Evolutionary conservation across 805 yeast genomes (phyloP), one percentile per base, ranked within the genome.

Genomic region (Nakazawaea pomicola): DNA sequence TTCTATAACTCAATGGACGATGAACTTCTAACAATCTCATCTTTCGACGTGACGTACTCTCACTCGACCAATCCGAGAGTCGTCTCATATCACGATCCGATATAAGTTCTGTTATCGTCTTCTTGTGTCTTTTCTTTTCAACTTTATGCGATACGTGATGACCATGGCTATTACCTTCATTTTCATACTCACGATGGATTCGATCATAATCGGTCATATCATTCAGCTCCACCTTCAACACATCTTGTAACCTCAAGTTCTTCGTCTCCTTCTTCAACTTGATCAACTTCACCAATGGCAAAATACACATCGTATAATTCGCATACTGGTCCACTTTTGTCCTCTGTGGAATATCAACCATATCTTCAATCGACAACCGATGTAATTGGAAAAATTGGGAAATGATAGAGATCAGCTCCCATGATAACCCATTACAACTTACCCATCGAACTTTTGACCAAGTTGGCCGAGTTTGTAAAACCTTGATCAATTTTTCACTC

Each of bases 311-410:
- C n/a, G 72, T 46, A 47, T 72, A 79, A 24, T 57, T 59, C 3
- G 70, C 65, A 46, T 73, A 78, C n/a, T 68, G 57, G 47, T 78
- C 83, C 32, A 68, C 64, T 48, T 78, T 78, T 0, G 83, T 75
- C 20, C 83, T 58, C 44, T 75, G 80, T 4, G 83, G 82, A 20
- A 76, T 66, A 54, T 78, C 83, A 33, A 78, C 70, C 77, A 78
- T 69, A 51, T 78, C 83, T 52, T 78, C 83, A 33, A 78, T 61
- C 0, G 82, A 75, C 34, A 78, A 58, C 18, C 78, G 66, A 52
- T 78, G 83, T 16, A 78, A 55, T 15, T 62, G 54, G 51, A 66
- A 77, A 36, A 58, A 55, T 31, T 64, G 56, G 1, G 73, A 69
- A 30, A 78, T 61, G 0, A 67, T 55, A 7, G 72, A 62, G 6